Conservation (phyloP, 306 rosid species). For the Cucumis sativus region DNA sequence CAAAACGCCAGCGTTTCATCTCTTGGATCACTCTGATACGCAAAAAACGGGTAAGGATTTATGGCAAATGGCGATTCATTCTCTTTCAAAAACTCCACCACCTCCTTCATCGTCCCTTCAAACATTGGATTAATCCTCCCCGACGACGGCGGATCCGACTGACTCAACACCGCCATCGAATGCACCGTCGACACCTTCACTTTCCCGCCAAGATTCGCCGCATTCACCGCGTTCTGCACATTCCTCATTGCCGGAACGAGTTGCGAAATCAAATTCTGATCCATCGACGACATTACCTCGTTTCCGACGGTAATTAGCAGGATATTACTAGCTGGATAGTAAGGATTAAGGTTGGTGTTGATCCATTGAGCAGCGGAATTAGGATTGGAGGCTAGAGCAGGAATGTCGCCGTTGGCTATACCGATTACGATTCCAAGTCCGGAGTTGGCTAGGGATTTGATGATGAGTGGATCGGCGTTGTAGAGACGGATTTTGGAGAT, state of each 20-base stretch:
- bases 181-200: slow-evolving; percentile 73
- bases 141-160: slow-evolving; percentile 77
- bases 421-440: slow-evolving; percentile 56
- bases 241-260: slow-evolving; percentile 71
- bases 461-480: slow-evolving; percentile 48
- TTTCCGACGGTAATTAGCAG: slow-evolving; percentile 65
- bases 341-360: slow-evolving; percentile 46
- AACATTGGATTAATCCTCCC: slow-evolving; percentile 44
- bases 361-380: slow-evolving; percentile 61
- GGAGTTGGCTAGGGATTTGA: slow-evolving; percentile 51
- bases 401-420: slow-evolving; percentile 50
- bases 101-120: slow-evolving; percentile 22
- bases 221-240: slow-evolving; percentile 50
- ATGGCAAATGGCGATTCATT: slow-evolving; percentile 52
- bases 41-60: slow-evolving; percentile 83
- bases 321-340: slow-evolving; percentile 58
- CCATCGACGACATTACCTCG: slow-evolving; percentile 52
- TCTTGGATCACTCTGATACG: slow-evolving; percentile 66
- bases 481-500: slow-evolving; percentile 53
- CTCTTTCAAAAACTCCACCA: slow-evolving; percentile 45
- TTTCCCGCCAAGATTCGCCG: slow-evolving; percentile 46
- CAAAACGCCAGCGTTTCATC: slow-evolving; percentile 82
- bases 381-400: slow-evolving; percentile 49
- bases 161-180: slow-evolving; percentile 59
- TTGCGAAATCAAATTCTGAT: slow-evolving; percentile 37